A percentile compares a stretch with the other conserved stretches of the same genome.
Conservation (phyloP, 1,284 basidiomycete species). For the Rhodotorula sp. region DNA sequence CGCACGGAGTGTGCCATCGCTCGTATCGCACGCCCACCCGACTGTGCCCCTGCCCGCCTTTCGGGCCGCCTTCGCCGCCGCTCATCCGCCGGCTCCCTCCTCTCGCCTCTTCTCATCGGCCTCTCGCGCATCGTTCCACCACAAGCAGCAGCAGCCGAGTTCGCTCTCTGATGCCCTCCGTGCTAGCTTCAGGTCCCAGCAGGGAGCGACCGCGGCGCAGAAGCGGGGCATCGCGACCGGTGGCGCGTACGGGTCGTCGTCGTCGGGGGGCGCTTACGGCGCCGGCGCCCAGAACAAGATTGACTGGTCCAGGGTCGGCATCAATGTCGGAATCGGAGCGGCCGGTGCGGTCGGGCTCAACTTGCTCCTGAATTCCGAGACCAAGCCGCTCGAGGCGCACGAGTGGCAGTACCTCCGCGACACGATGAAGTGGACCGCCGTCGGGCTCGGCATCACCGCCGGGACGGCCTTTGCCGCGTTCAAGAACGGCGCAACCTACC, state of each 20-base stretch:
- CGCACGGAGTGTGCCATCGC: background rate
- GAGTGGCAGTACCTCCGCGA: conserved; percentile 58
- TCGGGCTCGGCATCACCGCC: conserved; percentile 69
- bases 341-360: conserved; percentile 57
- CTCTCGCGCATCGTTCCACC: background rate
- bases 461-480: conserved; percentile 74
- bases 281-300: background rate
- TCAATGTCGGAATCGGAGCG: conserved; percentile 32
- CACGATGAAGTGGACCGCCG: conserved; percentile 81
- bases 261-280: background rate
- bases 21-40: background rate
- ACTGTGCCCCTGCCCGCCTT: background rate
- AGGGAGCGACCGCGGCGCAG: background rate
- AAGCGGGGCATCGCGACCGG: conserved; percentile 13
- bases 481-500: conserved; percentile 67
- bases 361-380: conserved; percentile 71
- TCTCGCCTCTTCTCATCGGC: conserved; percentile 26
- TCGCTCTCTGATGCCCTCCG: conserved; percentile 1
- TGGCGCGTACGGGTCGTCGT: background rate
- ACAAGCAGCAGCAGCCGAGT: background rate
- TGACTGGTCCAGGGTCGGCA: conserved; percentile 27
- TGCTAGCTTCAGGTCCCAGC: background rate
- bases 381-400: conserved; percentile 43
- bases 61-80: background rate
- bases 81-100: background rate